Percentiles rank a stretch among this genome's conserved stretches.
Evolutionary conservation across 2,329 filamentous ascomycete genomes (phyloP).

Genomic region (Botrytis fabae): DNA sequence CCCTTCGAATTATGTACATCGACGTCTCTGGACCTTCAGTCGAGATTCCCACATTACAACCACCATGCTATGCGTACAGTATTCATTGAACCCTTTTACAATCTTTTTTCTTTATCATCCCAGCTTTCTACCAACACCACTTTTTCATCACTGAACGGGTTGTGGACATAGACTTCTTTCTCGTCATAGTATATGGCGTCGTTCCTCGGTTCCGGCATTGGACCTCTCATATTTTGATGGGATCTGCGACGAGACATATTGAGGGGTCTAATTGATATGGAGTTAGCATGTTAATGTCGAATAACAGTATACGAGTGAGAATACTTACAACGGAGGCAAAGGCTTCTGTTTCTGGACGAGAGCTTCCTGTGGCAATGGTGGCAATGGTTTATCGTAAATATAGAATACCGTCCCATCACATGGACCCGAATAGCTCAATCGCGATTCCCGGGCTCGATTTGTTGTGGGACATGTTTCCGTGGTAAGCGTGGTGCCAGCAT

Average conservation of each 20-base stretch:
- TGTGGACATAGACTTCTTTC: conserved; percentile 18
- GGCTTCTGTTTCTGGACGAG: conserved; percentile 10
- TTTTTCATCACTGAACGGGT: conserved; percentile 19
- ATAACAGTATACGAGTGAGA: neutral
- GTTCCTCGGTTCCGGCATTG: neutral
- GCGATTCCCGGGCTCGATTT: neutral
- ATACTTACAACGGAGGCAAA: conserved; percentile 16
- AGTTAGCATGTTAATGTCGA: neutral
- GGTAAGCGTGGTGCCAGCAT: neutral
- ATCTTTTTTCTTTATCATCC: neutral
- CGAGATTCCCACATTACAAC: neutral
- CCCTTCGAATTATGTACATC: neutral
- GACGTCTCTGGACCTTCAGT: neutral
- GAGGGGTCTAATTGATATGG: neutral
- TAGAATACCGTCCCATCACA: conserved; percentile 21
- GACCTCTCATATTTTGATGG: neutral
- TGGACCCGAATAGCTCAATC: neutral
- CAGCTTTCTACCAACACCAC: neutral
- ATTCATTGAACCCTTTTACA: neutral
- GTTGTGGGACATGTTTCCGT: neutral
- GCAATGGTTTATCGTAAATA: conserved; percentile 22
- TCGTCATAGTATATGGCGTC: conserved; percentile 9
- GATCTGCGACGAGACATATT: conserved; percentile 3
- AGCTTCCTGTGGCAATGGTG: conserved; percentile 17
- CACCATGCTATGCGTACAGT: neutral